Conservation (phyloP, 2,329 filamentous ascomycete genomes). For the Alternaria postmessia region DNA sequence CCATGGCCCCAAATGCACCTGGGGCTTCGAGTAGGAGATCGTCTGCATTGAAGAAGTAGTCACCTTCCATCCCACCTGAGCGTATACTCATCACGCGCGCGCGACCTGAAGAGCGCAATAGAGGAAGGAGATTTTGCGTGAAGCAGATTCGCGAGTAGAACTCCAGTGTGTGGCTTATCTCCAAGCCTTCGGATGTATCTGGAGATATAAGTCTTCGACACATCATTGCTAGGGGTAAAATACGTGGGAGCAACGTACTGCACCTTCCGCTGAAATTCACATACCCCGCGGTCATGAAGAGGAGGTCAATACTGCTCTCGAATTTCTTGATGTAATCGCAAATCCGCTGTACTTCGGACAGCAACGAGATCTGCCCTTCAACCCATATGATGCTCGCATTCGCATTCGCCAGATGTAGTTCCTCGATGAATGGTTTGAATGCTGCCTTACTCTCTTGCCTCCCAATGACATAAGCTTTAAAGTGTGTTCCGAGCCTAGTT, state of each 20-base stretch:
- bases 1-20: conserved; percentile 39
- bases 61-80: conserved; percentile 45
- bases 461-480: conserved; percentile 57
- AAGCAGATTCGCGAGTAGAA: conserved; percentile 59
- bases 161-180: conserved; percentile 46
- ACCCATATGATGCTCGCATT: conserved; percentile 55
- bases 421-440: conserved; percentile 46
- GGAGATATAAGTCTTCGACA: not conserved
- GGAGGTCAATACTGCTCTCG: not conserved
- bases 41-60: conserved; percentile 37
- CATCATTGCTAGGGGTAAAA: not conserved
- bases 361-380: conserved; percentile 56
- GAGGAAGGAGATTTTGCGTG: conserved; percentile 52
- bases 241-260: not conserved
- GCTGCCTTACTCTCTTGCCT: conserved; percentile 49
- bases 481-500: conserved; percentile 36
- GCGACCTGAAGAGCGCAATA: conserved; percentile 36
- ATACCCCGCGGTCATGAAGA: not conserved
- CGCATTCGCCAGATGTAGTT: conserved; percentile 50
- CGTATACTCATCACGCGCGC: conserved; percentile 48
- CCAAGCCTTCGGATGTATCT: conserved; percentile 52
- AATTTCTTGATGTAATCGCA: conserved; percentile 35
- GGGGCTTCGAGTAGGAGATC: conserved; percentile 49
- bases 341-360: conserved; percentile 53
- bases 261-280: not conserved